phyloP scores from a whole-genome alignment of 176 grass and related monocot species.

The Tillandsia leiboldiana region DNA sequence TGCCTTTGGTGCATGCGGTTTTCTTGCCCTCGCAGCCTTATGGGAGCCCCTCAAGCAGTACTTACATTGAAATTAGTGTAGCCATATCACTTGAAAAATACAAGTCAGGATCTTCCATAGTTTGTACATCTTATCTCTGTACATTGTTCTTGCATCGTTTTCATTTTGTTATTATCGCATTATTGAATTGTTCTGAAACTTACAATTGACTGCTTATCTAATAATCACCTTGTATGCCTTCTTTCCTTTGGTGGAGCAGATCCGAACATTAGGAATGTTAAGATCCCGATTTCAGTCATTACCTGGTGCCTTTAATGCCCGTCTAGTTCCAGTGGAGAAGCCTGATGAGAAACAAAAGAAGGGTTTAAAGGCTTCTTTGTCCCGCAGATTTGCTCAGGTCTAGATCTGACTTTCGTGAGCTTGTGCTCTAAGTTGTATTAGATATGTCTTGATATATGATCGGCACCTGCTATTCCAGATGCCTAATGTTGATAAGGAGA shows the following conservation, averaged over 20 bases:
- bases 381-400: conserved; percentile 56
- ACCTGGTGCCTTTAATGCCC: conserved; percentile 57
- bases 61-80: too few relatives aligned
- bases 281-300: conserved; percentile 79
- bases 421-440: not conserved
- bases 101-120: not conserved
- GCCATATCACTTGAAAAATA: not conserved
- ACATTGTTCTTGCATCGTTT: not conserved
- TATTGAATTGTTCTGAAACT: not conserved
- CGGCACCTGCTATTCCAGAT: conserved; percentile 26
- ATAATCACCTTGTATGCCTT: not conserved
- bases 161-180: not conserved
- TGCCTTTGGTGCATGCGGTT: not conserved
- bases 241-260: conserved; percentile 45
- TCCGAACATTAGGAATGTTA: conserved; percentile 80
- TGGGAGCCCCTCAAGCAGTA: too few relatives aligned
- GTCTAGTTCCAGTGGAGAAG: conserved; percentile 65
- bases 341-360: conserved; percentile 51
- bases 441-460: not conserved
- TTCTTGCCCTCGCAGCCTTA: not conserved
- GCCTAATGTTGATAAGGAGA: conserved; percentile 35
- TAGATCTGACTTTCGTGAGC: not conserved
- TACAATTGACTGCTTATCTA: not conserved
- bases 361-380: conserved; percentile 70
- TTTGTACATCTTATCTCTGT: not conserved